A percentile compares a stretch with the other conserved stretches of the same genome.
Conservation (phyloP, 164 flowering plant species). For the Hamamelis virginiana region DNA sequence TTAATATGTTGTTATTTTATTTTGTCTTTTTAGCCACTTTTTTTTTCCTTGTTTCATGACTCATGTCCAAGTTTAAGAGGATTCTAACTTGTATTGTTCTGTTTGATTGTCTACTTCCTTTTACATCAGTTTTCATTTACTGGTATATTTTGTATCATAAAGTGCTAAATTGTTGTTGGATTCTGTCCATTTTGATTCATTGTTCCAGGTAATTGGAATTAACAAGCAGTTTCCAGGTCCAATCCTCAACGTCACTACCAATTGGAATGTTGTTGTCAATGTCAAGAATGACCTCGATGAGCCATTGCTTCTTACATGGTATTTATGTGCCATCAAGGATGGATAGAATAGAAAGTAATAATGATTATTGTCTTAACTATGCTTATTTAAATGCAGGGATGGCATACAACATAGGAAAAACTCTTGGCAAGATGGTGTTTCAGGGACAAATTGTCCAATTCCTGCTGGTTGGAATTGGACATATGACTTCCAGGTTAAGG, state of each 20-base stretch:
- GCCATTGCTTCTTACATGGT: constrained; percentile 92
- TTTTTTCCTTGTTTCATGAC: neutral
- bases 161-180: too few relatives aligned
- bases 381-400: constrained; percentile 59
- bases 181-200: neutral
- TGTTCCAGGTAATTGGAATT: constrained; percentile 74
- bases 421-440: constrained; percentile 98
- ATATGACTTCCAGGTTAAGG: constrained; percentile 89
- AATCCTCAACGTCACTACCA: constrained; percentile 79
- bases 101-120: too few relatives aligned
- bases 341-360: neutral
- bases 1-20: too few relatives aligned
- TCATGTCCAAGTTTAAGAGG: neutral
- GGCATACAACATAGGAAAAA: constrained; percentile 87
- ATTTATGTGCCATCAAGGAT: constrained; percentile 7
- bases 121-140: too few relatives aligned
- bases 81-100: too few relatives aligned
- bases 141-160: too few relatives aligned
- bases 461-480: constrained; percentile 97
- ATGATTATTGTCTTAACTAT: constrained; percentile 3
- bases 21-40: neutral
- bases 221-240: constrained; percentile 94
- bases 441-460: constrained; percentile 93
- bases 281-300: constrained; percentile 86
- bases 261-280: constrained; percentile 92